Percentiles rank a stretch among this genome's conserved stretches.
Evolutionary conservation across 2,329 filamentous ascomycete species (phyloP).

Genomic region (Pochonia chlamydosporia): DNA sequence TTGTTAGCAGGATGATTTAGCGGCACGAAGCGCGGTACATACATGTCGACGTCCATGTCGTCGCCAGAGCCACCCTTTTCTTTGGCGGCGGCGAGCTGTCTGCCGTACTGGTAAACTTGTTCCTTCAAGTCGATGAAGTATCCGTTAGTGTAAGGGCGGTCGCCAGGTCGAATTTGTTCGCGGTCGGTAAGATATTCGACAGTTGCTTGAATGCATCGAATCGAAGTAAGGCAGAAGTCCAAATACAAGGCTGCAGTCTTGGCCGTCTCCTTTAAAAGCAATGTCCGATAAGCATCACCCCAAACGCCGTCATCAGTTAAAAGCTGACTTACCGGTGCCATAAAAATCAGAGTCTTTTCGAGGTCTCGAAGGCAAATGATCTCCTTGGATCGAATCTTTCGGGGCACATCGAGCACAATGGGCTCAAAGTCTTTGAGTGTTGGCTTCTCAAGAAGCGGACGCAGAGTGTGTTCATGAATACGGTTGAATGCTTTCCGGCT

Average conservation of each 20-base stretch:
- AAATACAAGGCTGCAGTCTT: conserved; percentile 68
- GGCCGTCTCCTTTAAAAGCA: conserved; percentile 71
- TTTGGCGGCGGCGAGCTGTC: conserved; percentile 71
- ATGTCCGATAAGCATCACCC: conserved; percentile 64
- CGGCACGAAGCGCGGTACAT: conserved; percentile 32
- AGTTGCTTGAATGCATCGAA: conserved; percentile 84
- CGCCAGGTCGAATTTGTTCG: conserved; percentile 77
- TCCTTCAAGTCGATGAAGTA: conserved; percentile 96
- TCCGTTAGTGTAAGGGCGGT: conserved; percentile 88
- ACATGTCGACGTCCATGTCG: conserved; percentile 54
- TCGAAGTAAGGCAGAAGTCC: conserved; percentile 83
- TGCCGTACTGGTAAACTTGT: conserved; percentile 85
- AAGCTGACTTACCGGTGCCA: conserved; percentile 83
- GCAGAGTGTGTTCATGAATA: conserved; percentile 73
- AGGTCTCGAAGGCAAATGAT: conserved; percentile 89
- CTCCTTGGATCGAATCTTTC: conserved; percentile 74
- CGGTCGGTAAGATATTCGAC: conserved; percentile 80
- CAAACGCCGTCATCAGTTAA: conserved; percentile 49
- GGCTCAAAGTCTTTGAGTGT: conserved; percentile 74
- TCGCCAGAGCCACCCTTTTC: conserved; percentile 56
- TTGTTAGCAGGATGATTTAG: conserved; percentile 23
- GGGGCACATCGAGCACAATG: conserved; percentile 71
- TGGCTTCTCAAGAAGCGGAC: conserved; percentile 68
- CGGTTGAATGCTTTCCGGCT: conserved; percentile 66
- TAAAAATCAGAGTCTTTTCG: conserved; percentile 86